phyloP scores from a whole-genome alignment of 495 filamentous ascomycete species.

The Penicillium pancosmium region DNA sequence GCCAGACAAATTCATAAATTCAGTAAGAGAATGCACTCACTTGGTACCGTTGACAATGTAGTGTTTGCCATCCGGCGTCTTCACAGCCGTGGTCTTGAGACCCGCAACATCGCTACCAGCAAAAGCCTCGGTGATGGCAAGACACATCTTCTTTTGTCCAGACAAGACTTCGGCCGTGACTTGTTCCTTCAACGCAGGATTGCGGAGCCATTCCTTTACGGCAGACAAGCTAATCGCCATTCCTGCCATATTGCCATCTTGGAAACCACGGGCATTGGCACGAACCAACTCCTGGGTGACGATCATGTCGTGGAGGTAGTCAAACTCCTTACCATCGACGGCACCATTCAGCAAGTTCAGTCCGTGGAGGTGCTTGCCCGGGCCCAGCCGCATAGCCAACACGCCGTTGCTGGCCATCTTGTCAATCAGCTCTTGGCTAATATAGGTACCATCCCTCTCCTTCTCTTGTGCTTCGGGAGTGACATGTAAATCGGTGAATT shows the following conservation, averaged over 20 bases:
- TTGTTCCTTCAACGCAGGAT: conserved; percentile 64
- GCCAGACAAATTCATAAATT: not conserved
- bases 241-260: conserved; percentile 68
- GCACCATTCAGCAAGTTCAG: conserved; percentile 67
- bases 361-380: conserved; percentile 80
- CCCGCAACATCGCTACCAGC: conserved; percentile 86
- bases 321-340: conserved; percentile 77
- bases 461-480: conserved; percentile 77
- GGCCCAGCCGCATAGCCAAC: conserved; percentile 80
- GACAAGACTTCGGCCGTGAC: conserved; percentile 73
- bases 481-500: conserved; percentile 72
- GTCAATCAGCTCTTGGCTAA: conserved; percentile 77
- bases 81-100: conserved; percentile 76
- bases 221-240: conserved; percentile 85
- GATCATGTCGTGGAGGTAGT: conserved; percentile 86
- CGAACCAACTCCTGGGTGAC: conserved; percentile 73
- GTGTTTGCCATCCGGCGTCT: conserved; percentile 80
- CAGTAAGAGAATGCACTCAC: conserved; percentile 21
- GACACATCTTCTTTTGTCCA: conserved; percentile 83
- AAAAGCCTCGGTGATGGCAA: conserved; percentile 89
- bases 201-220: conserved; percentile 75
- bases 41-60: conserved; percentile 90
- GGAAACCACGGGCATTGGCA: conserved; percentile 67
- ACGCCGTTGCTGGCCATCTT: conserved; percentile 74
- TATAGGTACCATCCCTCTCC: conserved; percentile 73